Conservation (phyloP, 2,329 filamentous ascomycete genomes). For the Cryphonectria parasitica region DNA sequence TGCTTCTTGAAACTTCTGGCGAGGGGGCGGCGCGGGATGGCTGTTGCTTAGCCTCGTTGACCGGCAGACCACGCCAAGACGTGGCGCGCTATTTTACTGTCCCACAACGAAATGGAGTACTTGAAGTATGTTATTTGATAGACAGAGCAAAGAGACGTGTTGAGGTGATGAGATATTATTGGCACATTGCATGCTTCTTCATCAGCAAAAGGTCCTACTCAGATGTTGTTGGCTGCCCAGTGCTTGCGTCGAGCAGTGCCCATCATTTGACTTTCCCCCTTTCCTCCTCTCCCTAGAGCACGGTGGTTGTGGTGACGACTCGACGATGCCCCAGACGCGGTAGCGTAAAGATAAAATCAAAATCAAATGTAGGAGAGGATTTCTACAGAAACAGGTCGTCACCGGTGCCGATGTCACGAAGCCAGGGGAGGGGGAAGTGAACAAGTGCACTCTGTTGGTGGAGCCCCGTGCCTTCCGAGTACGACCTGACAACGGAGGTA, state of each 20-base stretch:
- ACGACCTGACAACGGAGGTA: slow-evolving; percentile 12
- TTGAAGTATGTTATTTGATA: not conserved
- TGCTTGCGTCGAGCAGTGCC: not conserved
- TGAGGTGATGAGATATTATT: not conserved
- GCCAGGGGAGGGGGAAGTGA: slow-evolving; percentile 1
- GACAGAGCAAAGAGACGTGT: not conserved
- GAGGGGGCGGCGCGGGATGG: not conserved
- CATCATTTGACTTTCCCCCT: not conserved
- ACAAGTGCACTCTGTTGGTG: slow-evolving; percentile 18
- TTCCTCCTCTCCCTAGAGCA: no score
- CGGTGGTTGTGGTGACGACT: no score
- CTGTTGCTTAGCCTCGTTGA: slow-evolving; percentile 2
- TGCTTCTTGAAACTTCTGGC: slow-evolving; percentile 2
- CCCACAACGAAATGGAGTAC: not conserved
- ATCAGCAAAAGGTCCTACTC: not conserved
- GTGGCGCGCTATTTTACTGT: not conserved
- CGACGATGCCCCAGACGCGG: not conserved
- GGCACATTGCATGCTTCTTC: not conserved
- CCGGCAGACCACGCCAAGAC: not conserved
- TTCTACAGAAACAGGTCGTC: slow-evolving; percentile 17
- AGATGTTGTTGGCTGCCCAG: not conserved
- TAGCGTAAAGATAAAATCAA: not conserved
- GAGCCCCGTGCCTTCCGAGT: not conserved
- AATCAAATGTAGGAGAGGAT: not conserved
- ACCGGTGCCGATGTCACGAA: slow-evolving; percentile 14